Base-by-base conservation (phyloP, 23 red algal species). In the Agarophyton chilense region DNA sequence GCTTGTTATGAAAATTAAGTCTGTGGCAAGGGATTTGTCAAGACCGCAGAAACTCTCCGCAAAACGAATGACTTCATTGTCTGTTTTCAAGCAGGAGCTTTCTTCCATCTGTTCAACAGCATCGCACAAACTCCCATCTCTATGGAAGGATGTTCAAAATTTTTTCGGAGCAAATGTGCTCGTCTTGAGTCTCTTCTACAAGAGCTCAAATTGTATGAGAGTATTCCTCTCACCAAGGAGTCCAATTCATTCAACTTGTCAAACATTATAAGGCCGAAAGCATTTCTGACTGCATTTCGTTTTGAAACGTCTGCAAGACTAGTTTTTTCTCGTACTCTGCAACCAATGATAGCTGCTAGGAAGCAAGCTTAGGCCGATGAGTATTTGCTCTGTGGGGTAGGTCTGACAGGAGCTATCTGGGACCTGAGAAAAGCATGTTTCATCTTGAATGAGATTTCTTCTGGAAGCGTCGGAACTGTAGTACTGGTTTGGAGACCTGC, bases 51-150 rank as follows among this genome's bases (percentile, higher is more conserved):
- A 13, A n/a, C 31, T 72, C 2, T 19, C 64, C 1, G 26, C 21
- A 13, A 86, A 86, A 17, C 57, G 62, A 55, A 86, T 72, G 10
- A 29, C 46, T 52, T 12, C 25, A 45, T 10, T 71, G 42, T 53
- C 60, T 50, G 41, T 14, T 28, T 71, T 86, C 26, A 71, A 72
- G 49, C 40, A 36, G 56, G 82, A 86, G 26, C 64, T 86, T 28
- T 67, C 50, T 42, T 50, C 43, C 8, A 67, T 44, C 19, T 53
- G 65, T 56, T 63, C 32, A 32, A 58, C 76, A 10, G 7, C 39
- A 41, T 72, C 60, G 18, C 41, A 35, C 4, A 66, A 53, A 55
- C 38, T 86, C 9, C 82, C 82, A 43, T 55, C 11, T 72, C 38
- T 55, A n/a, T 86, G 82, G 82, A 86, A 40, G 17, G 60, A 53